These are phyloP conservation scores for Moniliophthora roreri DNA, from an alignment of 1,284 basidiomycete genomes.

Conservation along the genomic window DNA sequence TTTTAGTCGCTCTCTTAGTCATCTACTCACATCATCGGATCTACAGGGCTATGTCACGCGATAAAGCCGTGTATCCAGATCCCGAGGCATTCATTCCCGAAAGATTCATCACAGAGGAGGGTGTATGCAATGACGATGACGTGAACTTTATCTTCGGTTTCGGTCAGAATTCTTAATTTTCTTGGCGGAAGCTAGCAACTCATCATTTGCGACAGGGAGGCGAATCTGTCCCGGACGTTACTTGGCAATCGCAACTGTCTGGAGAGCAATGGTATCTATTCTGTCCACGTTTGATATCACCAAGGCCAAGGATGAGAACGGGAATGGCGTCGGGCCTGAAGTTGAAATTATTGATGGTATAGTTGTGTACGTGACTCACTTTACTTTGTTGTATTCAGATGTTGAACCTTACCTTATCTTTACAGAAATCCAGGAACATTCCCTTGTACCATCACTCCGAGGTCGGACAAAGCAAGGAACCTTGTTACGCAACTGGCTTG, in stretches of 20 bases:
- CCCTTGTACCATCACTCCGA: too few species aligned
- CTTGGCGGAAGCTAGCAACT: neutral
- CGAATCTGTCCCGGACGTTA: slow-evolving; percentile 33
- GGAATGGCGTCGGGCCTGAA: slow-evolving; percentile 16
- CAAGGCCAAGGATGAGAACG: slow-evolving; percentile 17
- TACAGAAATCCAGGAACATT: too few species aligned
- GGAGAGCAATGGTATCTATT: slow-evolving; percentile 28
- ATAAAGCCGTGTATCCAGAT: slow-evolving; percentile 28
- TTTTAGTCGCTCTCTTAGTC: neutral
- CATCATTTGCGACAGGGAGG: neutral
- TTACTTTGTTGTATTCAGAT: too few species aligned
- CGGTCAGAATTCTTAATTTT: slow-evolving; percentile 20
- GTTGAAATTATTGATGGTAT: slow-evolving; percentile 16
- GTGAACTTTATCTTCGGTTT: slow-evolving; percentile 23
- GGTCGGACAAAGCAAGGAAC: too few species aligned
- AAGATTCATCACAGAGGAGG: slow-evolving; percentile 22
- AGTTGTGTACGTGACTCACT: slow-evolving; percentile 25
- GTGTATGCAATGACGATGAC: slow-evolving; percentile 18
- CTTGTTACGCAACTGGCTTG: too few species aligned
- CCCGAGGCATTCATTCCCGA: slow-evolving; percentile 30
- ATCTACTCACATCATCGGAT: neutral
- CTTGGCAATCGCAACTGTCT: slow-evolving; percentile 26
- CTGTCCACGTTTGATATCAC: slow-evolving; percentile 24
- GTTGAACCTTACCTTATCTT: too few species aligned
- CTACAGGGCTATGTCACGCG: slow-evolving; percentile 29